These are phyloP conservation scores for Lactifluus pinguis DNA, from an alignment of 768 basidiomycete genomes.

Conservation along the genomic window DNA sequence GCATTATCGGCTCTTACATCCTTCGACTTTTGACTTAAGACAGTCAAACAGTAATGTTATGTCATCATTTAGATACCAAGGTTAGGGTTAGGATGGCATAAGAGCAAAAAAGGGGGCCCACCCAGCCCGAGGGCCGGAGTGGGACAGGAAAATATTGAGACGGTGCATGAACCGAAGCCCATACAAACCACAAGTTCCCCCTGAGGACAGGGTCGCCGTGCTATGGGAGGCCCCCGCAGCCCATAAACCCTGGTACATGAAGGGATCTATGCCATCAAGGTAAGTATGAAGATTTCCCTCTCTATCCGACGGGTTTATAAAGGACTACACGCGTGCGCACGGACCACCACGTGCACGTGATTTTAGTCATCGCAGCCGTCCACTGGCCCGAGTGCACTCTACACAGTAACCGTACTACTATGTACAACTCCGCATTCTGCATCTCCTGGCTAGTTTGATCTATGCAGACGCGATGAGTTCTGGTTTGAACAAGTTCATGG, in stretches of 20 bases:
- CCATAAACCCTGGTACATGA: slow-evolving; percentile 22
- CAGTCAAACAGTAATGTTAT: too few species aligned
- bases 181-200: slow-evolving; percentile 26
- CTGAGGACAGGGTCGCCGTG: slow-evolving; percentile 24
- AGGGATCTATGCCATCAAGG: slow-evolving; percentile 24
- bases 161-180: slow-evolving; percentile 68
- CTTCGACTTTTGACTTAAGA: too few species aligned
- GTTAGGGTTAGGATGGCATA: slow-evolving; percentile 4
- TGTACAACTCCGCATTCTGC: too few species aligned
- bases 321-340: background rate
- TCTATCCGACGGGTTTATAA: background rate
- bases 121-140: slow-evolving; percentile 39
- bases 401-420: too few species aligned
- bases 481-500: too few species aligned
- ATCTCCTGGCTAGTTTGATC: too few species aligned
- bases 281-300: slow-evolving; percentile 20
- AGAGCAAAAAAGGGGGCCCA: slow-evolving; percentile 18
- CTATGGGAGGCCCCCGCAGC: slow-evolving; percentile 22
- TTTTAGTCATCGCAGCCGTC: background rate
- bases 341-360: background rate
- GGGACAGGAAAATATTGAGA: slow-evolving; percentile 75
- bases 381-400: too few species aligned
- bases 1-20: too few species aligned
- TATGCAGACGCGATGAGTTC: too few species aligned
- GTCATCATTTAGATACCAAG: background rate